Conservation (phyloP, 1,284 basidiomycete genomes). For the Melampsora americana region DNA sequence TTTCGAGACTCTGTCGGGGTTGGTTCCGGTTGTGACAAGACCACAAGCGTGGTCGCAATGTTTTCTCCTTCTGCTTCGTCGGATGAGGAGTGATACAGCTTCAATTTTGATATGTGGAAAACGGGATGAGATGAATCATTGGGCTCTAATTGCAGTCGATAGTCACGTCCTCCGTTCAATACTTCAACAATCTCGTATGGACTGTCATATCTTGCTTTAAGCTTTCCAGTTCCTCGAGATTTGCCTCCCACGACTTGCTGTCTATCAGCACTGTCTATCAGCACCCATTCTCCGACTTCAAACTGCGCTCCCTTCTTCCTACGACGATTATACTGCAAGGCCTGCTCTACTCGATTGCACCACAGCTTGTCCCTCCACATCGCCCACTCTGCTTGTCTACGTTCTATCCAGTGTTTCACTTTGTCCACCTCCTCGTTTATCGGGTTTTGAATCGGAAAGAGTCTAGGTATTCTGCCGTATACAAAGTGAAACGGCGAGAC, state of each 20-base stretch:
- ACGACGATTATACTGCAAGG: not conserved
- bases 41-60: no score
- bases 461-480: no score
- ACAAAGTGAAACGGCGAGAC: constrained; percentile 45
- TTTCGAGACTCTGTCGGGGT: no score
- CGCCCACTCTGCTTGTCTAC: not conserved
- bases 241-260: no score
- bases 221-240: not conserved
- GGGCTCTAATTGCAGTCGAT: not conserved
- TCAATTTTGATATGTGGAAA: constrained; percentile 15
- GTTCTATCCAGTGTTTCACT: not conserved
- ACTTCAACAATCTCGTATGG: not conserved
- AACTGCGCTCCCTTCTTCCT: not conserved
- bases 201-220: not conserved
- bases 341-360: not conserved
- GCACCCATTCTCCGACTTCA: not conserved
- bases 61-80: no score
- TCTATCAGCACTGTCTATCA: constrained; percentile 1
- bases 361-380: not conserved
- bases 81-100: not conserved
- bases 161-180: not conserved
- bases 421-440: not conserved
- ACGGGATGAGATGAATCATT: not conserved
- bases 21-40: no score
- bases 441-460: no score